These are phyloP conservation scores for Starmerella stigmatis DNA, from an alignment of 805 yeast genomes.

Conservation along the genomic window DNA sequence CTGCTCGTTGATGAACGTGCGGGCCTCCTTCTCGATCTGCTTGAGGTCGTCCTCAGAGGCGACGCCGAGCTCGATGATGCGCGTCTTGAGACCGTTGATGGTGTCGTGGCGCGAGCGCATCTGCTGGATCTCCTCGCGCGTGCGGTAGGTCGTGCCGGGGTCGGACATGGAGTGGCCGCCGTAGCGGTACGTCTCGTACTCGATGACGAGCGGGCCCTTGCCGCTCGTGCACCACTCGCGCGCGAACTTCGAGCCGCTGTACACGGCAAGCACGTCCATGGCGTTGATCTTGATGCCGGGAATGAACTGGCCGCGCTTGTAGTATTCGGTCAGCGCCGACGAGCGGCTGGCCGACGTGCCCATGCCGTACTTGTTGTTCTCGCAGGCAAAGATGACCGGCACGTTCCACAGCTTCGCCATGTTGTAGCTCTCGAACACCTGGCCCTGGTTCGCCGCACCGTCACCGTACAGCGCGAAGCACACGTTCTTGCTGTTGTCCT, in stretches of 20 bases:
- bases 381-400: slow-evolving; percentile 92
- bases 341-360: slow-evolving; percentile 97
- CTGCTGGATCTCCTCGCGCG: slow-evolving; percentile 98
- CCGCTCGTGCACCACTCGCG: slow-evolving; percentile 90
- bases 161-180: slow-evolving; percentile 99
- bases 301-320: slow-evolving; percentile 98
- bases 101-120: slow-evolving; percentile 99
- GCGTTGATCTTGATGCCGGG: slow-evolving; percentile 98
- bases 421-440: slow-evolving; percentile 93
- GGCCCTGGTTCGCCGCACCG: slow-evolving; percentile 99
- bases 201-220: slow-evolving; percentile 91
- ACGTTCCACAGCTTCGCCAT: slow-evolving; percentile 98
- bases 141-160: slow-evolving; percentile 99
- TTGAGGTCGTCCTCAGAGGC: slow-evolving; percentile 94
- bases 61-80: slow-evolving; percentile 66
- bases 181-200: slow-evolving; percentile 97
- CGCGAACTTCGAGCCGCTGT: slow-evolving; percentile 93
- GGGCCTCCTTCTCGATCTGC: slow-evolving; percentile 88
- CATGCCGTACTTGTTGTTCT: slow-evolving; percentile 99
- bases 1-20: slow-evolving; percentile 91
- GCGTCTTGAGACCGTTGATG: slow-evolving; percentile 87
- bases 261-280: slow-evolving; percentile 92
- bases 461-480: slow-evolving; percentile 92
- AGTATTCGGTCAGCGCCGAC: slow-evolving; percentile 91
- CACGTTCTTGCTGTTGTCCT: slow-evolving; percentile 54